Percentiles rank a stretch among this genome's conserved stretches.
Evolutionary conservation across 1,284 basidiomycete species (phyloP).

Genomic region (Cutaneotrichosporon sp.): DNA sequence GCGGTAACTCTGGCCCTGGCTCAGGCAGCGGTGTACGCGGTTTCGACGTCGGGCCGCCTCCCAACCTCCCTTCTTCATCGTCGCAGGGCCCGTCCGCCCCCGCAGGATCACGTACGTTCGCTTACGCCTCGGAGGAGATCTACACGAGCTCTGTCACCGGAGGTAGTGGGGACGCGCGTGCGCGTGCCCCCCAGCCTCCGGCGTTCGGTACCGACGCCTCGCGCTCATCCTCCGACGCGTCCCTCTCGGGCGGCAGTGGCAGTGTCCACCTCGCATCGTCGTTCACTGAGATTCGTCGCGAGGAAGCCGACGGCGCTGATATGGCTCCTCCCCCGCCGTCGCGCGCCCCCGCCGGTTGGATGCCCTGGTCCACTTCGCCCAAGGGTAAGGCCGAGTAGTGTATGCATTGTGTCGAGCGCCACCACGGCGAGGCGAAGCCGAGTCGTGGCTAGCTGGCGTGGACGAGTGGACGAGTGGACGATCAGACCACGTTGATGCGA

Average conservation of each 20-base stretch:
- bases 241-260: conserved; percentile 9
- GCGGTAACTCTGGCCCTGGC: not conserved
- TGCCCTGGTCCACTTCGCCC: conserved; percentile 6
- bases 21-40: not conserved
- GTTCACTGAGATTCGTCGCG: conserved; percentile 37
- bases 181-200: not conserved
- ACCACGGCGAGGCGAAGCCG: no score
- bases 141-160: not conserved
- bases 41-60: conserved; percentile 7
- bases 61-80: not conserved
- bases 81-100: not conserved
- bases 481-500: no score
- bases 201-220: not conserved
- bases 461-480: no score
- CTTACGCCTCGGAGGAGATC: conserved; percentile 6
- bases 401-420: not conserved
- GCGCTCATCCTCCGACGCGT: conserved; percentile 9
- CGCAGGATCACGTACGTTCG: conserved; percentile 6
- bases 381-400: conserved; percentile 8
- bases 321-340: not conserved
- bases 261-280: conserved; percentile 6
- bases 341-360: conserved; percentile 4
- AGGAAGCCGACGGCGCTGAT: conserved; percentile 34
- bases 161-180: not conserved
- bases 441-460: no score